phyloP scores from a whole-genome alignment of 495 filamentous ascomycete genomes.

The Extremus antarcticus region DNA sequence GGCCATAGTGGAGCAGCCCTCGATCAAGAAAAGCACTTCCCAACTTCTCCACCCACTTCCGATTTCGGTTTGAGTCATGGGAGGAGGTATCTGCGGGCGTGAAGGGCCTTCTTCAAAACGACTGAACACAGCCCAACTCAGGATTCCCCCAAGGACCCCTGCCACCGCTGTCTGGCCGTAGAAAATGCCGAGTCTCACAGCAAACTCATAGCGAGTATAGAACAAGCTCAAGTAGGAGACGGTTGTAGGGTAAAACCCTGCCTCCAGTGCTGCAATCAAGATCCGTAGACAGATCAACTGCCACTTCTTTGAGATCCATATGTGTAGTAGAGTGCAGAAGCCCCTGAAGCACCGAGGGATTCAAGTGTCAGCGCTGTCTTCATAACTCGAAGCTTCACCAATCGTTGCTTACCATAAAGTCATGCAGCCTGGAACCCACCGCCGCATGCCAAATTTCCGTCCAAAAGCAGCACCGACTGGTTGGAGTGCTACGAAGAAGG shows the following conservation, averaged over 20 bases:
- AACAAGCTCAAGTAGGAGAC: conserved; percentile 45
- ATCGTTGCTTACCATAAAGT: too few species aligned
- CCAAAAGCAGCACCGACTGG: conserved; percentile 47
- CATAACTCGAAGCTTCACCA: too few species aligned
- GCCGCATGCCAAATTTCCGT: conserved; percentile 37
- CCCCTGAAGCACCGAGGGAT: too few species aligned
- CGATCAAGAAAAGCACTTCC: conserved; percentile 48
- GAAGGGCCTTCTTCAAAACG: conserved; percentile 15
- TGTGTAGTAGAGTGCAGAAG: conserved; percentile 37
- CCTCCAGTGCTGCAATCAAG: conserved; percentile 35
- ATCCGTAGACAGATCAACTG: conserved; percentile 34
- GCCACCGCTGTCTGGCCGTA: conserved; percentile 48
- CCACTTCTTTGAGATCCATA: conserved; percentile 29
- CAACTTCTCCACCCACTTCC: conserved; percentile 33
- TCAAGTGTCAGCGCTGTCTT: too few species aligned
- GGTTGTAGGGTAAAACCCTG: conserved; percentile 45
- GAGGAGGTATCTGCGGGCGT: conserved; percentile 7
- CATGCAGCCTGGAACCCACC: conserved; percentile 48
- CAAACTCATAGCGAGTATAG: conserved; percentile 47
- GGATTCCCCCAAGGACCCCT: conserved; percentile 43
- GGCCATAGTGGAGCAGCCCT: conserved; percentile 39
- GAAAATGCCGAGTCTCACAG: conserved; percentile 41
- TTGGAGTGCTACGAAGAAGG: conserved; percentile 46
- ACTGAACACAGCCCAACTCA: conserved; percentile 35
- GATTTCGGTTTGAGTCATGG: neutral